Percentiles rank a stretch among this genome's conserved stretches.
Conservation (phyloP, 305 asterid genomes). For the Fraxinus ornus region DNA sequence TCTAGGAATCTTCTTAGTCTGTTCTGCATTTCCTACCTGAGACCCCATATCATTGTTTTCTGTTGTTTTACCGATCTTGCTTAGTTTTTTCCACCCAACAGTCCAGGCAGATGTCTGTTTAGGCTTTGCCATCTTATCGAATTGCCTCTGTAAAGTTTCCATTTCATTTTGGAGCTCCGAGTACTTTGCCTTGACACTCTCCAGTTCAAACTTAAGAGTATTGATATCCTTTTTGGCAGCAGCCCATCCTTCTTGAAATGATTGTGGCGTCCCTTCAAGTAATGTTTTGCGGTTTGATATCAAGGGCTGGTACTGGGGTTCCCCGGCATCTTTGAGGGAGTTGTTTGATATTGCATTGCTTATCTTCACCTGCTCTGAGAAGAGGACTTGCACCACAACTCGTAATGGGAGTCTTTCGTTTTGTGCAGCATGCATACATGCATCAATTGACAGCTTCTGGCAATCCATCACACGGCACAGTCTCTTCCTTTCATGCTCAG, state of each 20-base stretch:
- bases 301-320: conserved; percentile 67
- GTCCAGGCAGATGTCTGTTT: conserved; percentile 71
- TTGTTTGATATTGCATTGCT: conserved; percentile 75
- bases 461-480: conserved; percentile 94
- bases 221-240: conserved; percentile 87
- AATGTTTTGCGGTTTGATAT: conserved; percentile 58
- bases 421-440: conserved; percentile 95
- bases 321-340: conserved; percentile 60
- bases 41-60: conserved; percentile 43
- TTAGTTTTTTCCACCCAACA: conserved; percentile 78
- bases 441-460: conserved; percentile 90
- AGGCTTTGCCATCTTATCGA: conserved; percentile 59
- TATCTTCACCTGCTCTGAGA: conserved; percentile 87
- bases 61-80: conserved; percentile 55
- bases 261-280: conserved; percentile 85
- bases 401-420: conserved; percentile 88
- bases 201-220: conserved; percentile 79
- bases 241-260: conserved; percentile 93
- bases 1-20: conserved; percentile 52
- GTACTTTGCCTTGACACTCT: conserved; percentile 67
- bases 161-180: conserved; percentile 69
- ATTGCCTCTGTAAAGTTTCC: conserved; percentile 72
- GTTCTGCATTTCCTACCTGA: conserved; percentile 35
- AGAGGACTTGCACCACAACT: conserved; percentile 81
- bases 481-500: conserved; percentile 91